phyloP scores from a whole-genome alignment of 2,329 filamentous ascomycete species.

The Colletotrichum noveboracense region DNA sequence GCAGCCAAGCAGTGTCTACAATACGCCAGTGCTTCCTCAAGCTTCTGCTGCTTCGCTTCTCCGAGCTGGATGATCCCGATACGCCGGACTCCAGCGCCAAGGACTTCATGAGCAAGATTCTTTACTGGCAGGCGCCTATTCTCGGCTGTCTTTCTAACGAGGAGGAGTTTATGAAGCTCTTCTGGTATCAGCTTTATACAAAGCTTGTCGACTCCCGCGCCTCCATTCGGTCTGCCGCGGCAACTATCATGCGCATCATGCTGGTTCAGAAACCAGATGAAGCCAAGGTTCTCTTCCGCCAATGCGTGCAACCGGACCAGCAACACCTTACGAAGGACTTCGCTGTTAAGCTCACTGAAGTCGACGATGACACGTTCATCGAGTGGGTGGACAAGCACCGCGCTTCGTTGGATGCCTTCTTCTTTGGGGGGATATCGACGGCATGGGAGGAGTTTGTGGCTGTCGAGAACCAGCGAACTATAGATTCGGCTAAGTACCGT shows the following conservation, averaged over 20 bases:
- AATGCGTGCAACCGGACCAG: constrained; percentile 74
- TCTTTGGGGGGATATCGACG: constrained; percentile 81
- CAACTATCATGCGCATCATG: constrained; percentile 88
- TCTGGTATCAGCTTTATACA: constrained; percentile 92
- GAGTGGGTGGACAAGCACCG: constrained; percentile 87
- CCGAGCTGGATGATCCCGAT: constrained; percentile 76
- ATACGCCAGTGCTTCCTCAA: constrained; percentile 81
- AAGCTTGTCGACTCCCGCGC: constrained; percentile 78
- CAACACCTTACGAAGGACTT: constrained; percentile 77
- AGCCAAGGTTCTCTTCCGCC: constrained; percentile 73
- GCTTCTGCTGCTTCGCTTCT: constrained; percentile 80
- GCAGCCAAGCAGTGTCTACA: constrained; percentile 78
- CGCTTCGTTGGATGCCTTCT: constrained; percentile 78
- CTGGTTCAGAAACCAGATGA: constrained; percentile 92
- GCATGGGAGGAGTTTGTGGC: constrained; percentile 88
- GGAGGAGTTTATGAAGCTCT: constrained; percentile 80
- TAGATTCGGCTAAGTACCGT: constrained; percentile 75
- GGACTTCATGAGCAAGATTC: constrained; percentile 80
- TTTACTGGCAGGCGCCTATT: constrained; percentile 95
- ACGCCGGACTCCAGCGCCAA: constrained; percentile 66
- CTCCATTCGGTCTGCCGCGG: constrained; percentile 75
- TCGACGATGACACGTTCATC: constrained; percentile 89
- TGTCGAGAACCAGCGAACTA: constrained; percentile 79
- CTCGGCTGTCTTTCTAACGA: constrained; percentile 79
- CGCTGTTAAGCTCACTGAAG: constrained; percentile 79